A percentile compares a stretch with the other conserved stretches of the same genome.
Evolutionary conservation across 176 grass and related monocot species (phyloP).

Genomic region (Triticum timopheevii): DNA sequence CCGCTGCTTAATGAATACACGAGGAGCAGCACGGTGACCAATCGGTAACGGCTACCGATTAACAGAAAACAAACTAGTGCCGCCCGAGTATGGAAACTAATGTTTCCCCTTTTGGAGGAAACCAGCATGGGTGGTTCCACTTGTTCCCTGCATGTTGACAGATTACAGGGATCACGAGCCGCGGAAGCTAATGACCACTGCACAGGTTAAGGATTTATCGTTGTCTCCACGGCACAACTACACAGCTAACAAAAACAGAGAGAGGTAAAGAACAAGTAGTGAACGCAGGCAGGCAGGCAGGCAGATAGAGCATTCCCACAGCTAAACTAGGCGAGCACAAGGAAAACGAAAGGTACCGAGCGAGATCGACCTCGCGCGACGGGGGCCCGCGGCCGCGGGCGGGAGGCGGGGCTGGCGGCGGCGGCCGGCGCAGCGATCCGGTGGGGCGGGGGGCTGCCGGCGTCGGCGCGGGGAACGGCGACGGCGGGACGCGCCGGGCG

Average conservation of each 20-base stretch:
- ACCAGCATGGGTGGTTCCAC: neutral
- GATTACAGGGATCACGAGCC: neutral
- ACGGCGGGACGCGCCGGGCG: neutral
- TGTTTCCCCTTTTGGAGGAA: neutral
- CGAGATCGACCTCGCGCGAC: neutral
- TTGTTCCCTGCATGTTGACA: neutral
- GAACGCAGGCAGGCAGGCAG: neutral
- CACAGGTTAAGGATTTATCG: too few relatives aligned
- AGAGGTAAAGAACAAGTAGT: neutral
- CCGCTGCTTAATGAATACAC: neutral
- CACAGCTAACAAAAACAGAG: neutral
- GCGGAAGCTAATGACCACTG: neutral
- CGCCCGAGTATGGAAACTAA: too few relatives aligned
- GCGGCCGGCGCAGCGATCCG: neutral
- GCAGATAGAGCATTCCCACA: neutral
- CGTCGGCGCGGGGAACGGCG: neutral
- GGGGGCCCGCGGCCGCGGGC: neutral
- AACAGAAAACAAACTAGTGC: neutral
- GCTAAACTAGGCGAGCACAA: neutral
- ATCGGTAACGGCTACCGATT: neutral
- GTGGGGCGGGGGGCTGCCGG: neutral
- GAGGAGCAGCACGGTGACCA: neutral
- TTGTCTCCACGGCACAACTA: neutral
- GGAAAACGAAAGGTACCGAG: neutral
- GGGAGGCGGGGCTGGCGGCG: neutral